Percentiles rank a stretch among this genome's conserved stretches.
Evolutionary conservation across 441 rosid genomes (phyloP).

Genomic region (Corymbia citriodora): DNA sequence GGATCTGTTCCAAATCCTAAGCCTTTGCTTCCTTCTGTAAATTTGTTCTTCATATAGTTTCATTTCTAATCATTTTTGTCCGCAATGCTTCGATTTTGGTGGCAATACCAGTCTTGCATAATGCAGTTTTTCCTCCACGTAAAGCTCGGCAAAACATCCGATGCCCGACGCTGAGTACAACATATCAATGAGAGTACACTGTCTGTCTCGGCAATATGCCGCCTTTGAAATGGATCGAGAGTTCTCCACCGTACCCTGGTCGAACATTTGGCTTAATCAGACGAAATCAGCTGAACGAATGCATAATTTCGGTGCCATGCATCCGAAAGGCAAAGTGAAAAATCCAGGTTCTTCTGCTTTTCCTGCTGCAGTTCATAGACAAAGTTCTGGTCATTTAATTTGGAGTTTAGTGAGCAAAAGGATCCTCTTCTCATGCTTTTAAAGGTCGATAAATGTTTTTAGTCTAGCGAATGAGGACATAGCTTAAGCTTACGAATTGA

Average conservation of each 20-base stretch:
- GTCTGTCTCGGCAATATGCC: not conserved
- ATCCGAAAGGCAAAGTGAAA: not conserved
- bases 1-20: not conserved
- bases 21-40: not conserved
- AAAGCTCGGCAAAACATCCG: not conserved
- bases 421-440: not conserved
- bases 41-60: not conserved
- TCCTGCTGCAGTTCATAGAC: not conserved
- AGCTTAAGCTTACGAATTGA: not conserved
- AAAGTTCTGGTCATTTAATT: not conserved
- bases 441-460: not conserved
- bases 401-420: not conserved
- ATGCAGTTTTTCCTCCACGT: not conserved
- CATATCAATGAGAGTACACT: not conserved
- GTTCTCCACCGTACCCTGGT: not conserved
- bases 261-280: not conserved
- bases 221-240: not conserved
- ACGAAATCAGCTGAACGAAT: not conserved
- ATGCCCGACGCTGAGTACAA: not conserved
- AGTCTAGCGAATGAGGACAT: not conserved
- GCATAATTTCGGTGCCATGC: not conserved
- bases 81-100: not conserved
- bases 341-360: not conserved
- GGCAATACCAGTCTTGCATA: not conserved
- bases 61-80: not conserved